Base-by-base conservation (phyloP, 352 stramenopile species). In the Phytopythium vexans region DNA sequence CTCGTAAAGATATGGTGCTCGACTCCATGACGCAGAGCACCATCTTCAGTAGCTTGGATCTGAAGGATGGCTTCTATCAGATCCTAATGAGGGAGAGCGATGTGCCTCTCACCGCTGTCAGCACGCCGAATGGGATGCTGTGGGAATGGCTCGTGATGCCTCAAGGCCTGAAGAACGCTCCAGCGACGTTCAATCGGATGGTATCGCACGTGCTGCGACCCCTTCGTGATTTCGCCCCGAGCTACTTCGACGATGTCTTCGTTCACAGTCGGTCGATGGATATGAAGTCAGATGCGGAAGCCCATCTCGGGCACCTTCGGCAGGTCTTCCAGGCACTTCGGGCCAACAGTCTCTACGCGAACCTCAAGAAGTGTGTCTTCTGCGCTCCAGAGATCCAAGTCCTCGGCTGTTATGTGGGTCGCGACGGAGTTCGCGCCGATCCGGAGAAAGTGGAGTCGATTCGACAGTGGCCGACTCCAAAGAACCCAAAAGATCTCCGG, bases 201-300 rank as follows among this genome's bases (percentile, higher is more conserved):
- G 37, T 72, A n/a, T n/a, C n/a, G n/a, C n/a, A n/a, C n/a, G 34
- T 52, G 27, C 15, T 41, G 4, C 46, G 40, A 40, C 31, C 48
- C 12, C n/a, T 57, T 32, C 42, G 52, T 4, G 52, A 59, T 10
- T 61, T 58, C 47, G 42, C 57, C 37, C 50, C 48, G 8, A 50
- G 12, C 3, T 72, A 72, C n/a, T 68, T 72, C 38, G 64, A 69
- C 43, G 64, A 72, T 36, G 38, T 72, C 12, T 72, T 58, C 51
- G 37, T 68, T n/a, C 64, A 64, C 8, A 41, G 41, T 46, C 14
- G 21, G 2, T 12, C 41, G 7, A 33, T 4, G 41, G n/a, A n/a
- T n/a, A n/a, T n/a, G n/a, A n/a, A 27, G 41, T 8, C 8, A 6
- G 10, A 46, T 8, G 41, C 32, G 3, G 41, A 46, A 33, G 48